These are phyloP conservation scores for Rhynchospora pubera DNA, from an alignment of 176 grass and related monocot genomes.

Conservation along the genomic window DNA sequence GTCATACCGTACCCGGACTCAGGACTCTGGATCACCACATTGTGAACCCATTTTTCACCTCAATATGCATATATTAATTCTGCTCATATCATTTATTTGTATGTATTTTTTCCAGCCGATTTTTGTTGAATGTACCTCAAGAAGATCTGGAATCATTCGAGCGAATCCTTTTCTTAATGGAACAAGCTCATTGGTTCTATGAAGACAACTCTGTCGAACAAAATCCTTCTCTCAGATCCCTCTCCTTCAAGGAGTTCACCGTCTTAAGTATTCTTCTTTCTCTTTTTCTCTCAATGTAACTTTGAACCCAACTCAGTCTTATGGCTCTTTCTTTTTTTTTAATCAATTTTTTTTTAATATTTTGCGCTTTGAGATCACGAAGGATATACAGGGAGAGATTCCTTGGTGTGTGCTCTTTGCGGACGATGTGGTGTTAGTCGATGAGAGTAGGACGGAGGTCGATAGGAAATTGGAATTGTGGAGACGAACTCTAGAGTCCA, in stretches of 20 bases:
- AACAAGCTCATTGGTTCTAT: conserved; percentile 98
- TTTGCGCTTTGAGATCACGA: too few relatives aligned
- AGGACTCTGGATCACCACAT: not conserved
- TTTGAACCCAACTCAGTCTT: not conserved
- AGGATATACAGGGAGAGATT: too few relatives aligned
- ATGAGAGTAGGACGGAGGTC: too few relatives aligned
- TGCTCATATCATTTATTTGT: not conserved
- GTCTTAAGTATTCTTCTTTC: conserved; percentile 48
- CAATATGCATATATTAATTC: not conserved
- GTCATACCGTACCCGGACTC: not conserved
- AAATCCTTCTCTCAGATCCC: conserved; percentile 81
- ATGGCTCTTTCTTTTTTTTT: not conserved
- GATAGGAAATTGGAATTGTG: too few relatives aligned
- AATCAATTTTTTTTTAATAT: not conserved
- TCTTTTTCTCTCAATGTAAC: not conserved
- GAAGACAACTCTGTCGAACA: conserved; percentile 94
- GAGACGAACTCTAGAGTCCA: too few relatives aligned
- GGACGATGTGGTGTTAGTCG: too few relatives aligned
- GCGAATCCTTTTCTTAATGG: conserved; percentile 92
- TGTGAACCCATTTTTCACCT: not conserved
- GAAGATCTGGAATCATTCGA: conserved; percentile 96
- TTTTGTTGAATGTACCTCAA: conserved; percentile 91
- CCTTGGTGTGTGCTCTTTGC: too few relatives aligned
- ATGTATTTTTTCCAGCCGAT: conserved; percentile 52
- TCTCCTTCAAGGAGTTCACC: conserved; percentile 96